Evolutionary conservation across 2,329 filamentous ascomycete genomes (phyloP), one percentile per base, ranked within the genome.

Genomic region (Cadophora sp.): DNA sequence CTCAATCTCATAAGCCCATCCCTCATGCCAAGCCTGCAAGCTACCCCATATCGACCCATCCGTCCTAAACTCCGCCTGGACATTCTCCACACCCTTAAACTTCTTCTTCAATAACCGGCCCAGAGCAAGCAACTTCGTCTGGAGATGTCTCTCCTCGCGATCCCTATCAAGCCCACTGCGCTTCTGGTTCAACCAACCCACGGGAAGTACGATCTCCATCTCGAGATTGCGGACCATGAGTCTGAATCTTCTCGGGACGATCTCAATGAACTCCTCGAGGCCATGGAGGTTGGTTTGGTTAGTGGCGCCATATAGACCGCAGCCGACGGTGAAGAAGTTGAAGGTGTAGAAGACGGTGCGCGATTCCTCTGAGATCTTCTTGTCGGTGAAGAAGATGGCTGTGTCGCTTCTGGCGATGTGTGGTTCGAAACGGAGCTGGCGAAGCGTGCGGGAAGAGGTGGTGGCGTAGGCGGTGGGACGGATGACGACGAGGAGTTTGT

Each of bases 401-500:
- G 39, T 30, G 9, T 59, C 39, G 7, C 22, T 27, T 8, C 14
- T 30, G 3, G 56, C 41, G 22, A 11, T 33, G 41, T 47, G 39
- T 30, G 56, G 39, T 1, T 30, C 2, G 1, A 18, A 7, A 6
- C 56, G 39, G 16, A 9, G 39, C 41, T 47, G 22, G 16, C 56
- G 41, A 13, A 22, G 56, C 13, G 20, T 59, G 11, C 22, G 55
- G 7, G 55, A 20, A 8, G 39, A 47, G 16, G 56, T 59, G 16
- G 22, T 18, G 39, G 27, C 13, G 13, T 45, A 45, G 1, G 39
- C 7, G 20, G 5, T 0, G 18, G 18, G 36, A 39, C 8, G 36
- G n/a, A 20, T 39, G n/a, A 59, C 16, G 20, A 59, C 55, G 55
- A 59, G 55, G 36, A 43, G 36, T 5, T 39, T 27, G 55, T 59